Base-by-base conservation (phyloP, 768 basidiomycete genomes). In the Tulasnella calospora region DNA sequence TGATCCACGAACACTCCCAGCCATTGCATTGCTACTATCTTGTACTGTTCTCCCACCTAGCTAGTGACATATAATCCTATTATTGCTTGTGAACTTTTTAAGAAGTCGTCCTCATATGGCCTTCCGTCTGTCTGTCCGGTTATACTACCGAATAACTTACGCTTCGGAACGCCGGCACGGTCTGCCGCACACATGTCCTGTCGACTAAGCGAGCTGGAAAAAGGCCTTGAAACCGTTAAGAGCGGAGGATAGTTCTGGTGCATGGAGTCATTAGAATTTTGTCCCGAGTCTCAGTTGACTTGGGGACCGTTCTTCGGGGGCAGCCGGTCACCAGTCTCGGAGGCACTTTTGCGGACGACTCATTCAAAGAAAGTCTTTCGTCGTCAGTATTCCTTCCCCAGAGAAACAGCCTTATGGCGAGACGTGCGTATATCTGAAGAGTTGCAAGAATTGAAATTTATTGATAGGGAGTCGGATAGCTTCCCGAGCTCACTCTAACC, bases 111-210 rank as follows among this genome's bases (percentile, higher is more conserved):
- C 47, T 51, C 23, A 2, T 19, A 51, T 51, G 47, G 23, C 21
- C 47, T 51, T 19, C 21, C 47, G 23, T 51, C 23, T 21, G 27
- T 67, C 61, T 21, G 27, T 67, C 61, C 61, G 61, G 61, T 6
- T 67, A 30, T 27, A 30, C 61, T 67, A 67, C 61, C 61, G 61
- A 67, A 30, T 67, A 67, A 67, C 61, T 67, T 67, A 67, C 61
- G 61, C 13, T 30, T 67, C 61, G 61, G 61, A 67, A 27, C 21
- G 61, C 33, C 61, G 61, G 61, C 61, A 67, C 61, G 61, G 33
- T 35, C 21, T 13, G 61, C 61, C 61, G 61, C 61, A 67, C 61
- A 23, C 47, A 2, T 51, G 47, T 51, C 47, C 23, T 3, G 47
- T 23, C 47, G 23, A 51, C 47, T 51, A 51, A 51, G 47, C 47